Evolutionary conservation across 352 stramenopile genomes (phyloP), one percentile per base, ranked within the genome.

Genomic region (Lagenidium giganteum): DNA sequence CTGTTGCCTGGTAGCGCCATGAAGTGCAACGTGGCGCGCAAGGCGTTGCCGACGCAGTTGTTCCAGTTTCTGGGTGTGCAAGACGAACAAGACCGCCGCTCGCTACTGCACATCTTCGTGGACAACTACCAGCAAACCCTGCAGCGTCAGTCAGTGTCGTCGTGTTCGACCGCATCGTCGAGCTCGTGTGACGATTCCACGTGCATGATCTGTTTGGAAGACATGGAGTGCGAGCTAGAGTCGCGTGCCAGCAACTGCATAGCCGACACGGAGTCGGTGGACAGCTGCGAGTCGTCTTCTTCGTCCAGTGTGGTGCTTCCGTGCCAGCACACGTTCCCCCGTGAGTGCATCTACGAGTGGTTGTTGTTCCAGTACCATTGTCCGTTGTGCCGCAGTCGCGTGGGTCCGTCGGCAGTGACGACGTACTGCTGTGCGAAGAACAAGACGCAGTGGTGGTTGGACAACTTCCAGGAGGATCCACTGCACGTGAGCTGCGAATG

Each of bases 321-420:
- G 3, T 87, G 78, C 54, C 63, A 66, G 38, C 78, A 90, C 43
- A 46, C 56, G 11, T 90, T 90, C 47, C 78, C 87, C 59, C 70
- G 78, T 16, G 57, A 80, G 25, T 90, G 78, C 56, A 50, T 90
- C 13, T 87, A 80, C 32, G 69, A 86, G 56, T 89, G 77, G 77
- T 57, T 89, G 8, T 39, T 83, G 26, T 81, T 85, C 50, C 56
- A 87, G 48, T 80, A 72, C 50, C 69, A 85, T 29, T 90, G 77
- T 34, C 77, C 77, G 8, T 46, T 87, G 27, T 90, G 77, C 49
- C 64, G 77, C 42, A 61, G 54, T 21, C 75, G 59, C 14, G 61
- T 85, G 21, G 69, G 71, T 13, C 62, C 67, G 5, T 46, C 62
- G 17, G 71, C 70, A 11, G 62, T 80, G 49, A 83, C 61, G 17